Percentiles rank a stretch among this genome's conserved stretches.
These are phyloP conservation scores for Magnolia officinalis DNA, from an alignment of 164 flowering plant species.

Conservation along the genomic window DNA sequence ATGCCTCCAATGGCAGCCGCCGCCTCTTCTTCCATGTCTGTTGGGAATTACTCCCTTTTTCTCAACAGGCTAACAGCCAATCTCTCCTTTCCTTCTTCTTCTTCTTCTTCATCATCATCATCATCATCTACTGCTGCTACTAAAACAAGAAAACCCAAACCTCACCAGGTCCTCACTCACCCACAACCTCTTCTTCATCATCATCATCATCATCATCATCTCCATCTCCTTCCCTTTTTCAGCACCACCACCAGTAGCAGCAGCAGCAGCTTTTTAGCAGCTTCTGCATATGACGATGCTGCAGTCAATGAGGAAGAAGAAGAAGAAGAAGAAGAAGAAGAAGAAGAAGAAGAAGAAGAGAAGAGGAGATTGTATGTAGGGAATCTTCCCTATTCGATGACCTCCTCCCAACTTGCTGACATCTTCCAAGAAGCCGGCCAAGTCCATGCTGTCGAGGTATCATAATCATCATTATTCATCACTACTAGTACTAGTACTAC, in stretches of 20 bases:
- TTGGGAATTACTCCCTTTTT: neutral
- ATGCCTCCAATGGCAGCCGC: neutral
- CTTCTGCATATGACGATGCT: neutral
- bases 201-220: neutral
- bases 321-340: constrained; percentile 24
- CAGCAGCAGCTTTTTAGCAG: neutral
- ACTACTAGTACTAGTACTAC: neutral
- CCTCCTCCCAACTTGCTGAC: constrained; percentile 54
- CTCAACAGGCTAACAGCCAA: neutral
- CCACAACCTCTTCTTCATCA: neutral
- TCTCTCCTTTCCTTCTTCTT: neutral
- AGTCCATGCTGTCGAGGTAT: constrained; percentile 57
- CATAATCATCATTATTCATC: no score
- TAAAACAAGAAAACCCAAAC: neutral
- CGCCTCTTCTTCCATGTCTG: neutral
- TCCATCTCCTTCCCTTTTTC: neutral
- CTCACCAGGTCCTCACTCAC: neutral
- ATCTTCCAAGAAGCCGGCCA: constrained; percentile 65
- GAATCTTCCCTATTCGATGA: constrained; percentile 70
- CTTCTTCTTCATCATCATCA: neutral
- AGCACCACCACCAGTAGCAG: neutral
- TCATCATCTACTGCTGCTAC: neutral
- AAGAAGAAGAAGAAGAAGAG: constrained; percentile 23
- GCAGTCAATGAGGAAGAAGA: neutral
- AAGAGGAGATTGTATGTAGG: constrained; percentile 68